phyloP scores from a whole-genome alignment of 345 rosid species.

The Nephelium lappaceum region DNA sequence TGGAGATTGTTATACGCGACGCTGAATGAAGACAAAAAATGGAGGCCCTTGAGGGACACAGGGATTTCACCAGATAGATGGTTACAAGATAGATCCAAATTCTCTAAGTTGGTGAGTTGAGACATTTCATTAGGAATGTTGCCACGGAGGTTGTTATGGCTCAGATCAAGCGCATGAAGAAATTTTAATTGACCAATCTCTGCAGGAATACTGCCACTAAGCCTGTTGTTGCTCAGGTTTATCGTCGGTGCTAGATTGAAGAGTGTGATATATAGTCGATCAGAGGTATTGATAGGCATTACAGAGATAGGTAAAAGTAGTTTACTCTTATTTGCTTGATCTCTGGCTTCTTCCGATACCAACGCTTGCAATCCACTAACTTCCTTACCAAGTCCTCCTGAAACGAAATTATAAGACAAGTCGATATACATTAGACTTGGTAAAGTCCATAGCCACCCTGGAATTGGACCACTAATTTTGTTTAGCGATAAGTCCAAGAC shows the following conservation, averaged over 20 bases:
- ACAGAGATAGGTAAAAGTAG: conserved; percentile 13
- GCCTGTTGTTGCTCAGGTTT: conserved; percentile 16
- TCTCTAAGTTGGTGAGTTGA: neutral
- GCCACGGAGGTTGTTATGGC: conserved; percentile 7
- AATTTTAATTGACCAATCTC: conserved; percentile 15
- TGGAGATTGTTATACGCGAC: neutral
- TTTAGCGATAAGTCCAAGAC: conserved; percentile 35
- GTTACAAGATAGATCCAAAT: conserved; percentile 18
- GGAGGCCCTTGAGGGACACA: neutral
- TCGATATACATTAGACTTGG: conserved; percentile 14
- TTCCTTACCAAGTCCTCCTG: neutral
- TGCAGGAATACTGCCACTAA: neutral
- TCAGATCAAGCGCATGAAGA: conserved; percentile 2
- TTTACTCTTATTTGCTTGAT: neutral
- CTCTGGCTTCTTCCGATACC: neutral
- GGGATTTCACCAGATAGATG: conserved; percentile 10
- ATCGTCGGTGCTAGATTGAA: conserved; percentile 2
- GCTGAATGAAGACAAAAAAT: conserved; percentile 12
- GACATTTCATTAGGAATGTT: conserved; percentile 15
- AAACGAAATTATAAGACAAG: conserved; percentile 17
- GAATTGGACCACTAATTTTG: conserved; percentile 29
- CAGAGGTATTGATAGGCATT: neutral
- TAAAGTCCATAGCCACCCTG: neutral
- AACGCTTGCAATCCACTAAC: neutral
- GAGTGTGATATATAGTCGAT: conserved; percentile 8